Conservation (phyloP, 2,329 filamentous ascomycete species). For the Trichoderma semiorbis region DNA sequence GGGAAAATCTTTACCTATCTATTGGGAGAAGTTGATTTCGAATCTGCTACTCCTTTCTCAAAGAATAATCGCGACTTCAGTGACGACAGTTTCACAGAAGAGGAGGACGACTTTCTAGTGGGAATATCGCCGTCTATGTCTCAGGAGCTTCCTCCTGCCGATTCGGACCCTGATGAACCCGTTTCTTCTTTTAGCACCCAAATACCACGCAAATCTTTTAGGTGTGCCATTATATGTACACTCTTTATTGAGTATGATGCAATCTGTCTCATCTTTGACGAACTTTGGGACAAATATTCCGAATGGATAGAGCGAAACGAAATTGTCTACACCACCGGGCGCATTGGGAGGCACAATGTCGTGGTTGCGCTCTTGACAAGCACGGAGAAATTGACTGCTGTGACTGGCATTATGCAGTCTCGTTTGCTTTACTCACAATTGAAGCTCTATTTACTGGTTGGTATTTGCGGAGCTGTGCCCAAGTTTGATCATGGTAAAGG, state of each 20-base stretch:
- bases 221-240: background rate
- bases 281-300: background rate
- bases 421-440: background rate
- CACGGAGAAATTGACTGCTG: background rate
- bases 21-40: constrained; percentile 60
- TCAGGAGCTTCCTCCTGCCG: constrained; percentile 54
- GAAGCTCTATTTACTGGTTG: background rate
- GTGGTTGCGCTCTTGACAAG: background rate
- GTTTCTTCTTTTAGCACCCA: background rate
- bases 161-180: constrained; percentile 31
- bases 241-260: background rate
- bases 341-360: background rate
- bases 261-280: background rate
- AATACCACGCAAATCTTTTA: accelerated
- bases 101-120: constrained; percentile 57
- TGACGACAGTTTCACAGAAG: constrained; percentile 79
- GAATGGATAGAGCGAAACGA: accelerated
- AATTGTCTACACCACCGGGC: background rate
- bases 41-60: constrained; percentile 58
- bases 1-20: constrained; percentile 61
- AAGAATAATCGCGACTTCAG: constrained; percentile 62
- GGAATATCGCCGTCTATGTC: constrained; percentile 58
- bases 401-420: no score
- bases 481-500: background rate
- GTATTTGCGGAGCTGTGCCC: background rate